Evolutionary conservation across 176 grass and related monocot genomes (phyloP), one percentile per base, ranked within the genome.

Genomic region (Microstegium vimineum): DNA sequence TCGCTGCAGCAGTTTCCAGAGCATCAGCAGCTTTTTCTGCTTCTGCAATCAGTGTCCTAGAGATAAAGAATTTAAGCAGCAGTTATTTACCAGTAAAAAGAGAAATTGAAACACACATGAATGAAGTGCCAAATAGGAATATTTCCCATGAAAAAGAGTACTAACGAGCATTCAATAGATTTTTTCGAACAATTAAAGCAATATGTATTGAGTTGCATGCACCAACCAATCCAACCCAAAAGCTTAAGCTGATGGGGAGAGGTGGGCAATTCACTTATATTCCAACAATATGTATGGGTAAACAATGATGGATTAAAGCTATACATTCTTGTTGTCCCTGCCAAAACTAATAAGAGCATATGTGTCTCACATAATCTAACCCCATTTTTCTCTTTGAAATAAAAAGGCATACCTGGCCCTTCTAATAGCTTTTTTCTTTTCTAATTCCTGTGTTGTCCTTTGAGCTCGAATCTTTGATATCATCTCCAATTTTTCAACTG

Each of bases 391-490:
- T 12, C 41, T 54, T 35, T 64, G 27, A 43, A 85, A 86, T 42
- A 90, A 87, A 69, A 18, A 69, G 41, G 86, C 80, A 91, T 87
- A 98, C 92, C 90, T 95, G 33, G 95, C 95, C 73, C 84, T 95
- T 85, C 88, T 79, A 27, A 84, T 86, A 60, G 90, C 90, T 78
- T 91, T 86, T 91, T 68, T 87, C 82, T 85, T 94, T 83, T 95
- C 88, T 77, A 75, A 76, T 90, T 91, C 92, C 49, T 83, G 54
- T 37, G 67, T 77, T 82, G 83, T 75, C 83, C 95, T 90, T 83
- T 93, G 82, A 67, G 87, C 90, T 74, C 78, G 90, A 68, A 98
- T 86, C 81, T 91, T 98, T 45, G 86, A 91, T 95, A 98, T 90
- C 91, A 98, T 95, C 76, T 95, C 84, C 57, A 98, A 49, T 80